Evolutionary conservation across 1,284 basidiomycete genomes (phyloP).

Genomic region (Sporisorium scitamineum): DNA sequence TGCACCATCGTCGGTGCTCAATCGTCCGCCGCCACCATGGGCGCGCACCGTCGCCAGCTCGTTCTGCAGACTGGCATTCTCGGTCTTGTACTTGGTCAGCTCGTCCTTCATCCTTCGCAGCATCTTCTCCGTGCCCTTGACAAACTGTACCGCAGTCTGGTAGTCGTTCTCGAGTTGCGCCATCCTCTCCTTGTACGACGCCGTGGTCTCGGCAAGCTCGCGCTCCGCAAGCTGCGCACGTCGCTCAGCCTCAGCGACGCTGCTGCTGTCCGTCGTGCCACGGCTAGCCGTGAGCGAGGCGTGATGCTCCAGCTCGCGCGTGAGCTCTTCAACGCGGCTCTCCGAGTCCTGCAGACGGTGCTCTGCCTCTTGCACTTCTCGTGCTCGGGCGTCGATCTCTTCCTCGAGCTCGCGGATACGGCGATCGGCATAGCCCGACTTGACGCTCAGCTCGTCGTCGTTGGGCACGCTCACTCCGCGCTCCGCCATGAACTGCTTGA

Average conservation of each 20-base stretch:
- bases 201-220: slow-evolving; percentile 64
- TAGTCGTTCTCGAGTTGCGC: slow-evolving; percentile 92
- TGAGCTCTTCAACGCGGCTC: slow-evolving; percentile 62
- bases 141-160: slow-evolving; percentile 83
- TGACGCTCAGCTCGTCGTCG: slow-evolving; percentile 64
- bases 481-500: slow-evolving; percentile 88
- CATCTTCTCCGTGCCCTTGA: slow-evolving; percentile 97
- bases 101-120: slow-evolving; percentile 89
- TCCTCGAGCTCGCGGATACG: slow-evolving; percentile 64
- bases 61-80: slow-evolving; percentile 64
- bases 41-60: slow-evolving; percentile 38
- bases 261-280: slow-evolving; percentile 78
- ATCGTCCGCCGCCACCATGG: slow-evolving; percentile 16
- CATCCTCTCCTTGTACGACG: slow-evolving; percentile 66
- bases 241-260: slow-evolving; percentile 82
- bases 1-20: slow-evolving; percentile 41
- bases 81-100: slow-evolving; percentile 67
- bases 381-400: slow-evolving; percentile 61
- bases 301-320: slow-evolving; percentile 59
- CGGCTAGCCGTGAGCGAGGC: slow-evolving; percentile 73
- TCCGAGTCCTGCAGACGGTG: slow-evolving; percentile 65
- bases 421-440: slow-evolving; percentile 57
- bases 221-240: slow-evolving; percentile 64
- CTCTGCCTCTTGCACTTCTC: slow-evolving; percentile 59
- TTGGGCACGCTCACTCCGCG: slow-evolving; percentile 71